Evolutionary conservation across 768 basidiomycete genomes (phyloP), one percentile per base, ranked within the genome.

Genomic region (Lactarius evosmus): DNA sequence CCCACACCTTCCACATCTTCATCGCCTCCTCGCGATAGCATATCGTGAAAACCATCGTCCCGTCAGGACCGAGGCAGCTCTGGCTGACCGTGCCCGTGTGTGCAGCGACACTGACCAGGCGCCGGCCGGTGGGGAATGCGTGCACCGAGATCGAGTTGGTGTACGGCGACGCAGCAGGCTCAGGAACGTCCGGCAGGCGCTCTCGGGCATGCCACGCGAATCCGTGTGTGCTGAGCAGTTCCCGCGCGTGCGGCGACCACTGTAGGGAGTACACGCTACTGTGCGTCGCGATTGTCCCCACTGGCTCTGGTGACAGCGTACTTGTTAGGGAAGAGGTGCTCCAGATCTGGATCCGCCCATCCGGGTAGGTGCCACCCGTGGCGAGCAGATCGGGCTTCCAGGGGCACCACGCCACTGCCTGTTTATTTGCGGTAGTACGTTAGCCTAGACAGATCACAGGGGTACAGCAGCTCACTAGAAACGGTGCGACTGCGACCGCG

Each of bases 361-460:
- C 88, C 16, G 81, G 81, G 49, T 84, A 85, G 16, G 82, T 82
- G 14, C 87, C 85, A 17, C 87, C 88, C 1, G 85, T 83, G 5
- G 88, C 88, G 32, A 89, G 77, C 4, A 90, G 76, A 60, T 82
- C 83, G 4, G 78, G 77, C 68, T 88, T 84, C 88, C 88, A 89
- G 0, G 88, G 87, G 68, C 86, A 86, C 88, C 88, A 89, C 0
- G 86, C 83, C 53, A 89, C 75, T 1, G 88, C 88, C 87, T 89
- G 56, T 54, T 19, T 29, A 19, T 19, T 25, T 27, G 34, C 34
- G 38, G 57, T 1, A n/a, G 30, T 32, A 22, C 8, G 44, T 64
- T 25, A 60, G 58, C 58, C n/a, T 53, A 55, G 53, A 64, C 50
- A 60, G 63, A 64, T 38, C 33, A 17, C 40, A 46, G 32, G 38